These are phyloP conservation scores for Nasturtium officinale DNA, from an alignment of 345 rosid species.

Conservation along the genomic window DNA sequence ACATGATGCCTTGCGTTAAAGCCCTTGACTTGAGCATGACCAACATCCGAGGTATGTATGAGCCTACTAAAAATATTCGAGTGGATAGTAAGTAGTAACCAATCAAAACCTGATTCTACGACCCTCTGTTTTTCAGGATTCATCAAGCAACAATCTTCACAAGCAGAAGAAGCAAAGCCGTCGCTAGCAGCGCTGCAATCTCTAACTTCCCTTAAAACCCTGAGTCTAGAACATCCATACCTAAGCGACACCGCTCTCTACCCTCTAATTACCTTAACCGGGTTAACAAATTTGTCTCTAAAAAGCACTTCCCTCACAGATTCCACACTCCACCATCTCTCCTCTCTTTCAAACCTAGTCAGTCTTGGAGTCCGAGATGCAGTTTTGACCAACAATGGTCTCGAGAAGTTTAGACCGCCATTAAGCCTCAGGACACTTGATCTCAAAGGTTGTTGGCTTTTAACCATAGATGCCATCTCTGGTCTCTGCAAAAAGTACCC, in stretches of 20 bases:
- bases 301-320: conserved; percentile 72
- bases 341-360: conserved; percentile 61
- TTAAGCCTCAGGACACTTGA: conserved; percentile 57
- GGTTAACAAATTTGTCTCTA: conserved; percentile 60
- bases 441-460: conserved; percentile 92
- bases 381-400: conserved; percentile 67
- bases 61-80: conserved; percentile 5
- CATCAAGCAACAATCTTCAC: conserved; percentile 44
- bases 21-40: conserved; percentile 76
- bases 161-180: conserved; percentile 38
- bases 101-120: background rate
- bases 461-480: conserved; percentile 55
- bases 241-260: conserved; percentile 60
- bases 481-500: conserved; percentile 58
- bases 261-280: conserved; percentile 54
- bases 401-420: conserved; percentile 63
- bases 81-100: background rate
- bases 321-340: conserved; percentile 54
- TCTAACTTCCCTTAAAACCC: conserved; percentile 54
- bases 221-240: conserved; percentile 71
- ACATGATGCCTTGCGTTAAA: conserved; percentile 59
- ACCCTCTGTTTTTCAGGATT: conserved; percentile 56
- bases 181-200: conserved; percentile 57
- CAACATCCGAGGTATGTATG: conserved; percentile 59
- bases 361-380: conserved; percentile 62